phyloP scores from a whole-genome alignment of 257 asterid genomes.

The Apocynum venetum region DNA sequence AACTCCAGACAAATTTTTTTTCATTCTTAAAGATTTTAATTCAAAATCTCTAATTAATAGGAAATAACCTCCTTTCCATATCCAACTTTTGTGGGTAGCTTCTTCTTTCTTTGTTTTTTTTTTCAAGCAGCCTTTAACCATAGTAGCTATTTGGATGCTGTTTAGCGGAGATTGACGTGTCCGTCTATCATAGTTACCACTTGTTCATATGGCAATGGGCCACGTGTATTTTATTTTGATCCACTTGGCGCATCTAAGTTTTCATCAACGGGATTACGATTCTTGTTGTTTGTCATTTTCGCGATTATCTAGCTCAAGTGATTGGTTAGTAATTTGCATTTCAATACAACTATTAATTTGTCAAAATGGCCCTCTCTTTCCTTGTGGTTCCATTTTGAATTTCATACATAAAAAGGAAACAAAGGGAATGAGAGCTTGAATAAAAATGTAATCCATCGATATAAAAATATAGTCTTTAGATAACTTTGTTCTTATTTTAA shows the following conservation, averaged over 20 bases:
- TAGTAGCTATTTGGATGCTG: too few relatives aligned
- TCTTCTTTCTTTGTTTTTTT: too few relatives aligned
- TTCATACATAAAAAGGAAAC: background rate
- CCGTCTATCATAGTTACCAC: background rate
- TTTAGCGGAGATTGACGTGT: too few relatives aligned
- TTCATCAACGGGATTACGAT: background rate
- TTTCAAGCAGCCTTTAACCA: too few relatives aligned
- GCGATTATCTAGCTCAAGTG: background rate
- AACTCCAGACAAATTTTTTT: too few relatives aligned
- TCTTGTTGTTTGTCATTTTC: background rate
- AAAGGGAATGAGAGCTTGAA: background rate
- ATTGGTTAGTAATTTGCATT: background rate
- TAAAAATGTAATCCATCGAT: background rate
- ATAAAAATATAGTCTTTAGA: too few relatives aligned
- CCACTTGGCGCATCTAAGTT: background rate
- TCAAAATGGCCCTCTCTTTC: background rate
- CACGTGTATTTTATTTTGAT: background rate
- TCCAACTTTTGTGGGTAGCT: too few relatives aligned
- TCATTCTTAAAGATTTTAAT: too few relatives aligned
- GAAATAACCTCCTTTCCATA: too few relatives aligned
- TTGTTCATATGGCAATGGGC: background rate
- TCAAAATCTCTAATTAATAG: too few relatives aligned
- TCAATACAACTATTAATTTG: background rate
- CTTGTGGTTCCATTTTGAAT: too few relatives aligned
- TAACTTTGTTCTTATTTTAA: too few relatives aligned